A percentile compares a stretch with the other conserved stretches of the same genome.
phyloP scores from a whole-genome alignment of 2,329 filamentous ascomycete genomes.

The Colletotrichum sp. region DNA sequence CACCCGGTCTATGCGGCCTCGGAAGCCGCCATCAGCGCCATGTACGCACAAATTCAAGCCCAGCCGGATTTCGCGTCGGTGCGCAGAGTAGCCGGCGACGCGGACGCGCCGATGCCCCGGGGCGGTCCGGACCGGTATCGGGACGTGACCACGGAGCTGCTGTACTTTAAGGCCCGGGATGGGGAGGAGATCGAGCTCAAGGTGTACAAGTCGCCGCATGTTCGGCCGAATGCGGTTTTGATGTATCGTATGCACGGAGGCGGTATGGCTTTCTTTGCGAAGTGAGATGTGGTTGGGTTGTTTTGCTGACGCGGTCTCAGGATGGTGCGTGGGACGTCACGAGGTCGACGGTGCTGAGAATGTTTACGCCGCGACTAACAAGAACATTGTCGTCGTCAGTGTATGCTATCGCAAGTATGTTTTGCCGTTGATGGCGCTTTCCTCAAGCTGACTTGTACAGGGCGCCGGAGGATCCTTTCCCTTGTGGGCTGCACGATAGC shows the following conservation, averaged over 20 bases:
- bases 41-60: slow-evolving; percentile 29
- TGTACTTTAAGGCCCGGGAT: slow-evolving; percentile 34
- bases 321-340: slow-evolving; percentile 34
- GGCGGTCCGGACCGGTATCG: slow-evolving; percentile 35
- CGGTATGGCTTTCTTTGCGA: slow-evolving; percentile 16
- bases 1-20: neutral
- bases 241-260: slow-evolving; percentile 41
- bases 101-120: slow-evolving; percentile 24
- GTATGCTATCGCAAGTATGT: slow-evolving; percentile 39
- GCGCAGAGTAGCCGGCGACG: slow-evolving; percentile 27
- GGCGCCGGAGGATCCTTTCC: slow-evolving; percentile 41
- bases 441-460: slow-evolving; percentile 23
- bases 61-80: slow-evolving; percentile 27
- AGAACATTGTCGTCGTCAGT: slow-evolving; percentile 38
- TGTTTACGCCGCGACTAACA: slow-evolving; percentile 29
- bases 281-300: neutral
- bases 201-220: slow-evolving; percentile 33
- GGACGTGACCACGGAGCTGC: slow-evolving; percentile 32
- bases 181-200: slow-evolving; percentile 38
- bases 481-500: slow-evolving; percentile 36
- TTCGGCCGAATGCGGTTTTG: slow-evolving; percentile 22
- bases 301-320: neutral
- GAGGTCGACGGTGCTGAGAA: slow-evolving; percentile 39
- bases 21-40: slow-evolving; percentile 28
- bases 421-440: neutral